A percentile compares a stretch with the other conserved stretches of the same genome.
These are phyloP conservation scores for Citrullus amarus DNA, from an alignment of 306 rosid genomes.

Conservation along the genomic window DNA sequence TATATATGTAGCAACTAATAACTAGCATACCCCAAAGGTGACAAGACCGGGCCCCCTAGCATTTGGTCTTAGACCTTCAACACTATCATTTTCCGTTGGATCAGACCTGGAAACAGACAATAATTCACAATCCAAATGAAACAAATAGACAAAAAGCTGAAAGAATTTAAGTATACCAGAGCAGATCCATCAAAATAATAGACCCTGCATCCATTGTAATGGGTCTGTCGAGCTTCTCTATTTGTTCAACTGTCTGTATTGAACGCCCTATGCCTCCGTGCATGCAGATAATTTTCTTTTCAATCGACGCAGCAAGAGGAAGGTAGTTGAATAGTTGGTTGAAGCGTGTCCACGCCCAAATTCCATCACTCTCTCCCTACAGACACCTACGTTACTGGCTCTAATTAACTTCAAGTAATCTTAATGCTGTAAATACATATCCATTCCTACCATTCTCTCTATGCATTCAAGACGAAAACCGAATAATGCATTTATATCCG, in stretches of 20 bases:
- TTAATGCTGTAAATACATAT: constrained; percentile 17
- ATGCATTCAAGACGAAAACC: constrained; percentile 99
- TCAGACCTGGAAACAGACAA: constrained; percentile 65
- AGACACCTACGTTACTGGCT: constrained; percentile 21
- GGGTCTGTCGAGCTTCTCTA: constrained; percentile 97
- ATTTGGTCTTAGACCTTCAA: constrained; percentile 98
- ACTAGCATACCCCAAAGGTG: constrained; percentile 74
- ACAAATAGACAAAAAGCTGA: neutral
- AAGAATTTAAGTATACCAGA: constrained; percentile 43
- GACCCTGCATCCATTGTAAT: constrained; percentile 99
- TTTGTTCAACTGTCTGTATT: constrained; percentile 82
- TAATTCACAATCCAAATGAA: neutral
- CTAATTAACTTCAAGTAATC: constrained; percentile 12
- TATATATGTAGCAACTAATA: neutral
- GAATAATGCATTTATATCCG: constrained; percentile 97
- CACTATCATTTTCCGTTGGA: constrained; percentile 96
- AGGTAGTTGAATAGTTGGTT: constrained; percentile 97
- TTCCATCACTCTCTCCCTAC: constrained; percentile 97
- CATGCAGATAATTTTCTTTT: constrained; percentile 98
- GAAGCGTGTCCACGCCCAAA: constrained; percentile 99
- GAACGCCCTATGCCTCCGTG: constrained; percentile 99
- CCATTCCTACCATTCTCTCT: constrained; percentile 80
- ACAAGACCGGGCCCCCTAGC: constrained; percentile 99
- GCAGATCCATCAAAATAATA: constrained; percentile 84
- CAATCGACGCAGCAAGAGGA: constrained; percentile 94